Evolutionary conservation across 371 early-diverging fungal genomes (phyloP).

Genomic region (Basidiobolus heterosporus): DNA sequence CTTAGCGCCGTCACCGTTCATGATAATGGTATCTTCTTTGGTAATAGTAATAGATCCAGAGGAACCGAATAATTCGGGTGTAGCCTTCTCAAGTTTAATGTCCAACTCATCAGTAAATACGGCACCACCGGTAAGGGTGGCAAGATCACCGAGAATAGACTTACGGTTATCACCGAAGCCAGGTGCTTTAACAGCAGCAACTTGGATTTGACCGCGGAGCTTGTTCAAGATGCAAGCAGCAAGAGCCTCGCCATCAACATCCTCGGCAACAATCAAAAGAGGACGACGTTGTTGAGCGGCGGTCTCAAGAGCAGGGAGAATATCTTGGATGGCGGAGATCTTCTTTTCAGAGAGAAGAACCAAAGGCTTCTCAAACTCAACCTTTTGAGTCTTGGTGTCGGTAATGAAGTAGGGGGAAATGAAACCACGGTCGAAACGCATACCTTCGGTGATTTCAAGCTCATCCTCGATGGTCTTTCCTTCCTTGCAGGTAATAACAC

Average conservation of each 20-base stretch:
- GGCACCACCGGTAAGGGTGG: constrained; percentile 80
- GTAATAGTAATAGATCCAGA: constrained; percentile 79
- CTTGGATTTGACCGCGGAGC: constrained; percentile 92
- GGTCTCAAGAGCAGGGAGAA: constrained; percentile 86
- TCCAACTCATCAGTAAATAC: constrained; percentile 93
- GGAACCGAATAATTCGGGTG: constrained; percentile 77
- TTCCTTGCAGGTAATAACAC: constrained; percentile 96
- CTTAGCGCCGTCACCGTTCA: constrained; percentile 77
- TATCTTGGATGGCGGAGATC: constrained; percentile 84
- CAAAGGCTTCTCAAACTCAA: constrained; percentile 95
- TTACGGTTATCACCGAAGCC: constrained; percentile 98
- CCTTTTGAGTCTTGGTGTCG: constrained; percentile 90
- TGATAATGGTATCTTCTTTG: constrained; percentile 94
- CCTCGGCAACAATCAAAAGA: constrained; percentile 90
- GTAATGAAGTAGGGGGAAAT: constrained; percentile 98
- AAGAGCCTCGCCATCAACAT: constrained; percentile 94
- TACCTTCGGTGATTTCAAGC: constrained; percentile 93
- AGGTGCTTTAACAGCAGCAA: constrained; percentile 93
- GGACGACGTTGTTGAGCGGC: constrained; percentile 90
- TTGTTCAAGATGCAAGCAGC: constrained; percentile 97
- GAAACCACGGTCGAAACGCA: constrained; percentile 97
- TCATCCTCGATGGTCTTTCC: constrained; percentile 95
- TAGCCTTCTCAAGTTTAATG: constrained; percentile 84
- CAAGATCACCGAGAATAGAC: constrained; percentile 90
- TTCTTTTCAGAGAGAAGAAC: constrained; percentile 91